phyloP scores from a whole-genome alignment of 306 rosid species.

The Gastrolobium villosum region DNA sequence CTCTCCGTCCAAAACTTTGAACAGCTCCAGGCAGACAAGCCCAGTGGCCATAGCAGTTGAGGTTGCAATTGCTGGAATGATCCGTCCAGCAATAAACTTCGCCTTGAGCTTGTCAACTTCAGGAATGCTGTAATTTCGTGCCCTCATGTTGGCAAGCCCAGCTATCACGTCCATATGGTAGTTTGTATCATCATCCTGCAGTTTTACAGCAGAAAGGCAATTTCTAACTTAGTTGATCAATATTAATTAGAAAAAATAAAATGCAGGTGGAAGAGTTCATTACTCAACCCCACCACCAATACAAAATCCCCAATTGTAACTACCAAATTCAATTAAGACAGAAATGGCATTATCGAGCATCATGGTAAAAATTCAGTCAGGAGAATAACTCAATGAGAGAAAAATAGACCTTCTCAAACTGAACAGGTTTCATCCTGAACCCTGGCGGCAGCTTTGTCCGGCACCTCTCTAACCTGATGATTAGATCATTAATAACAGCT shows the following conservation, averaged over 20 bases:
- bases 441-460: conserved; percentile 64
- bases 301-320: conserved; percentile 14
- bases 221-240: neutral
- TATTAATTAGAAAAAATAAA: neutral
- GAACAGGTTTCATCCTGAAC: conserved; percentile 96
- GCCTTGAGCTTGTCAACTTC: conserved; percentile 99
- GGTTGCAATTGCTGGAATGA: conserved; percentile 99
- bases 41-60: conserved; percentile 99
- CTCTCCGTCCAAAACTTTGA: conserved; percentile 82
- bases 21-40: conserved; percentile 92
- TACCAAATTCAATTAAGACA: conserved; percentile 14
- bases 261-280: neutral
- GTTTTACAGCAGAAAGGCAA: conserved; percentile 19
- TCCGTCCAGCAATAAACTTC: conserved; percentile 94
- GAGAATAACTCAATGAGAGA: neutral
- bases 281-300: conserved; percentile 30
- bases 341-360: conserved; percentile 24
- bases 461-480: conserved; percentile 69
- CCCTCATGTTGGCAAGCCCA: conserved; percentile 99
- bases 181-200: conserved; percentile 98
- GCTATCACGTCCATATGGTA: conserved; percentile 96
- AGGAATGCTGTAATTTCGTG: conserved; percentile 90
- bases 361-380: conserved; percentile 16
- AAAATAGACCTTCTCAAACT: conserved; percentile 83
- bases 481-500: conserved; percentile 78